phyloP scores from a whole-genome alignment of 441 rosid genomes.

The Populus hybrid region DNA sequence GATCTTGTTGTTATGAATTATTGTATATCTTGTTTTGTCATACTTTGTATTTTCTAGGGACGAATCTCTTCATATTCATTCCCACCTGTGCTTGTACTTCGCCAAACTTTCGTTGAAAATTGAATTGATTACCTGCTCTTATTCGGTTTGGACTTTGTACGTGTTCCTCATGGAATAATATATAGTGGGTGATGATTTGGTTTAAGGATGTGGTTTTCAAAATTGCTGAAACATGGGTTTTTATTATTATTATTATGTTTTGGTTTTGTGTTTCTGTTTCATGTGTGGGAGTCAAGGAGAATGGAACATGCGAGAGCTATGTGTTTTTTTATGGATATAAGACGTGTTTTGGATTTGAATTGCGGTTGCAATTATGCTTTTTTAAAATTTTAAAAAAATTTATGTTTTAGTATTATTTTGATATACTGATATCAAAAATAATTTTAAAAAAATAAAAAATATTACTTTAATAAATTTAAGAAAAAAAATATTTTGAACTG shows the following conservation, averaged over 20 bases:
- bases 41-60: not conserved
- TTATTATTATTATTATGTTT: too few species aligned
- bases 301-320: not conserved
- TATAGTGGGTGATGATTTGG: not conserved
- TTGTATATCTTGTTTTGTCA: not conserved
- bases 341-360: too few species aligned
- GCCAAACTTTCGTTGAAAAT: not conserved
- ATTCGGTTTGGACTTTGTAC: not conserved
- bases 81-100: not conserved
- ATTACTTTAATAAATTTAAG: too few species aligned
- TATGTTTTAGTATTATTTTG: too few species aligned
- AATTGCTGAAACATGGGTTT: not conserved
- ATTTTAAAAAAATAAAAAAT: too few species aligned
- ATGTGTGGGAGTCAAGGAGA: too few species aligned
- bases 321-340: too few species aligned
- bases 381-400: too few species aligned
- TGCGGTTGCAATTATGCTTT: fast-evolving
- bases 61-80: not conserved
- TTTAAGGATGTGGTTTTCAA: not conserved
- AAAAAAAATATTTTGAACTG: fast-evolving
- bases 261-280: not conserved
- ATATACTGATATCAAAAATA: too few species aligned
- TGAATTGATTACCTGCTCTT: not conserved
- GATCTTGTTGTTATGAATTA: too few species aligned
- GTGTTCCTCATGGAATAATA: not conserved